phyloP scores from a whole-genome alignment of 352 stramenopile genomes.

The Pythium biforme region DNA sequence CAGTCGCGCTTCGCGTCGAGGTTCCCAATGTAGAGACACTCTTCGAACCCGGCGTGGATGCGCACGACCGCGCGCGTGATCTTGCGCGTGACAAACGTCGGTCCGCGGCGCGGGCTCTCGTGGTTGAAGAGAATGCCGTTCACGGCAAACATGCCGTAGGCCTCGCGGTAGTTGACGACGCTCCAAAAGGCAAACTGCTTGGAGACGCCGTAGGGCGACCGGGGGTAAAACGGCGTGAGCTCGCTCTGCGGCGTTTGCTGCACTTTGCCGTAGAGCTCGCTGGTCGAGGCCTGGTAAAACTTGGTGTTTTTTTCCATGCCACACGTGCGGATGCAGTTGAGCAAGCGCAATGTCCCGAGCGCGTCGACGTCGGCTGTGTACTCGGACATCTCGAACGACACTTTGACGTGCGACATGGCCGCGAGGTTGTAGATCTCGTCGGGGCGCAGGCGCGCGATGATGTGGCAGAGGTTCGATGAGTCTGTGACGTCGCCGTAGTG shows the following conservation, averaged over 20 bases:
- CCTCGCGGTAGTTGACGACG: conserved; percentile 98
- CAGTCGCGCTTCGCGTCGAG: conserved; percentile 98
- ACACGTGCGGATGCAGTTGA: conserved; percentile 96
- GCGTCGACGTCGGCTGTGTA: conserved; percentile 99
- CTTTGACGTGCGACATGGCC: conserved; percentile 98
- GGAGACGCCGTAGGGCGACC: conserved; percentile 96
- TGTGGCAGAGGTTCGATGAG: conserved; percentile 95
- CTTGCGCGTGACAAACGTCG: conserved; percentile 99
- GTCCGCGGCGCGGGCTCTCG: conserved; percentile 96
- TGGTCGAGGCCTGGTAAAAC: conserved; percentile 98
- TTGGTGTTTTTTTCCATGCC: conserved; percentile 67
- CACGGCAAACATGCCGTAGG: conserved; percentile 92
- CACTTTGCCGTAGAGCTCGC: conserved; percentile 98
- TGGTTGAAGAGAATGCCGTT: conserved; percentile 99
- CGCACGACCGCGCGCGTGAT: conserved; percentile 95
- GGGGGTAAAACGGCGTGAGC: conserved; percentile 97
- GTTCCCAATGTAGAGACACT: conserved; percentile 97
- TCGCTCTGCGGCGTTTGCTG: conserved; percentile 96
- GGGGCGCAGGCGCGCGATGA: conserved; percentile 94
- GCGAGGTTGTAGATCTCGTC: conserved; percentile 99
- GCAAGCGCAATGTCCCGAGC: conserved; percentile 94
- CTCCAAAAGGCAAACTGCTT: conserved; percentile 99
- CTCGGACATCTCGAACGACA: conserved; percentile 99
- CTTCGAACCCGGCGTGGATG: conserved; percentile 91
- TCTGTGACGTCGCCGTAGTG: conserved; percentile 99